Percentiles rank a stretch among this genome's conserved stretches.
Evolutionary conservation across 208 protist genomes (phyloP).

Genomic region (Trypanosoma mega): DNA sequence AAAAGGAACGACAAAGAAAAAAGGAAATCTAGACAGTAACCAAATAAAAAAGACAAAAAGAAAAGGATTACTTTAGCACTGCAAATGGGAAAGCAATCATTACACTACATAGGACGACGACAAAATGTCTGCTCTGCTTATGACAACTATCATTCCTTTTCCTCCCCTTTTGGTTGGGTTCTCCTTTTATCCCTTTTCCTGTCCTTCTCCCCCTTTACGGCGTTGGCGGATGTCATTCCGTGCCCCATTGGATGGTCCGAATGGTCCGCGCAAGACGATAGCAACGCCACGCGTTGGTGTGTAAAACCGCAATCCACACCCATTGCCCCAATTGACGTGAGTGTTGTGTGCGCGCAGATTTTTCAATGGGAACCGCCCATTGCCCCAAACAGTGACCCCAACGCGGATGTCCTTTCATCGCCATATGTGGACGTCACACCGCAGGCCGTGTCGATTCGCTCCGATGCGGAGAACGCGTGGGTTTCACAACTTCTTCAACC

Average conservation of each 20-base stretch:
- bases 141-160: too few relatives aligned
- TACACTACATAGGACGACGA: too few relatives aligned
- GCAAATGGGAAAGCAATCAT: too few relatives aligned
- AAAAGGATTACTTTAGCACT: too few relatives aligned
- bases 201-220: background rate
- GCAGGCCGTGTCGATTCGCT: conserved; percentile 27
- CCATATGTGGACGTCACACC: too few relatives aligned
- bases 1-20: too few relatives aligned
- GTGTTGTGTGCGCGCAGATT: conserved; percentile 17
- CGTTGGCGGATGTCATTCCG: background rate
- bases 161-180: too few relatives aligned
- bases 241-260: conserved; percentile 11
- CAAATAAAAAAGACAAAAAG: too few relatives aligned
- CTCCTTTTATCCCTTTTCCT: background rate
- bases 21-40: too few relatives aligned
- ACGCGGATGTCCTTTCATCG: too few relatives aligned
- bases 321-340: conserved; percentile 17
- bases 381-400: too few relatives aligned
- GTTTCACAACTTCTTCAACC: conserved; percentile 15
- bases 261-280: conserved; percentile 1
- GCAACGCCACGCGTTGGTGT: conserved; percentile 12
- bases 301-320: conserved; percentile 10
- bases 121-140: too few relatives aligned
- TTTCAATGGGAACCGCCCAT: conserved; percentile 20
- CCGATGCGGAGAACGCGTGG: conserved; percentile 27